Conservation (phyloP, 169 alveolate species). For the Babesia gibsoni region DNA sequence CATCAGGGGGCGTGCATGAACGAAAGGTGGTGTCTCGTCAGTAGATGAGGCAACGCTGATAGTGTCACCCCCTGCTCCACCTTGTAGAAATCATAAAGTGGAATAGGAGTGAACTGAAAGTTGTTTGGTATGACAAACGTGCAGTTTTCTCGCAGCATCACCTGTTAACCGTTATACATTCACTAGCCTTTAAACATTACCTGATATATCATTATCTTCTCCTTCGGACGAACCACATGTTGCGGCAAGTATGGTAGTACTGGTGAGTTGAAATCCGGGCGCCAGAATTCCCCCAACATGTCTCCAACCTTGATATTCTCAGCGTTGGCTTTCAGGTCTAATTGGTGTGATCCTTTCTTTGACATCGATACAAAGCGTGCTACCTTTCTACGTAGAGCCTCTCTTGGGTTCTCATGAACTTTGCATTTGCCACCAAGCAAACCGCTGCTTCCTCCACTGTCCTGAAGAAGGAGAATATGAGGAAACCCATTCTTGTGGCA, state of each 20-base stretch:
- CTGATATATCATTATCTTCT: constrained; percentile 62
- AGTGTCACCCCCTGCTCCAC: constrained; percentile 49
- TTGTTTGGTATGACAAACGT: constrained; percentile 30
- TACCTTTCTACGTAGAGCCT: constrained; percentile 59
- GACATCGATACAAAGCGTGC: constrained; percentile 60
- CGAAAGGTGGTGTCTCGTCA: constrained; percentile 49
- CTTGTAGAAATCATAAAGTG: constrained; percentile 49
- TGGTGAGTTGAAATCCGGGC: constrained; percentile 63
- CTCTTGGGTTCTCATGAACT: constrained; percentile 67
- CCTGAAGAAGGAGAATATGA: constrained; percentile 46
- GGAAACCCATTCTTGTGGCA: constrained; percentile 75
- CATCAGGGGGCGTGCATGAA: constrained; percentile 41
- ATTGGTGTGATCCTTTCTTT: constrained; percentile 17
- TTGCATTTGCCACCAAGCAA: constrained; percentile 71
- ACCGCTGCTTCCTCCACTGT: constrained; percentile 51
- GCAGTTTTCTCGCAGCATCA: constrained; percentile 29
- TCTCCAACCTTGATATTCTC: constrained; percentile 70
- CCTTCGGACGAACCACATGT: constrained; percentile 69
- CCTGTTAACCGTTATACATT: neutral
- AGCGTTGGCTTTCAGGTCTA: constrained; percentile 38
- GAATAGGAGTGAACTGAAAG: constrained; percentile 10
- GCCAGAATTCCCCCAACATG: constrained; percentile 73
- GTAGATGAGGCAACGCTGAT: constrained; percentile 54
- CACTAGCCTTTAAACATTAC: neutral
- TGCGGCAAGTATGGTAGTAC: constrained; percentile 71